These are phyloP conservation scores for Schizochytrium sp. DNA, from an alignment of 108 stramenopile species.

Conservation along the genomic window DNA sequence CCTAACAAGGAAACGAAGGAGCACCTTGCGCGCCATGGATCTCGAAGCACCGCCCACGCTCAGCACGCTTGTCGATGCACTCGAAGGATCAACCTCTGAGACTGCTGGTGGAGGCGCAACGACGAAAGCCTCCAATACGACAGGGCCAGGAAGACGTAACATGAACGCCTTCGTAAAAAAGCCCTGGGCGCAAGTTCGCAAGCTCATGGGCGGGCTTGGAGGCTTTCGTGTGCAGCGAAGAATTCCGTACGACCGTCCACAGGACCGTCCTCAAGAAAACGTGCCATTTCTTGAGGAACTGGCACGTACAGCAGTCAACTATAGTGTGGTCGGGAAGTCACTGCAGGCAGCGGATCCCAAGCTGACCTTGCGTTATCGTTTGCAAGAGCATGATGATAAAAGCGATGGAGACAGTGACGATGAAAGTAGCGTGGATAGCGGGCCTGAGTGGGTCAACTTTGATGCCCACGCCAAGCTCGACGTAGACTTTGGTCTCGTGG, in stretches of 20 bases:
- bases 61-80: background rate
- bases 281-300: background rate
- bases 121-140: background rate
- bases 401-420: background rate
- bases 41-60: background rate
- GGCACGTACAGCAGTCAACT: background rate
- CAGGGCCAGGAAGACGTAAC: background rate
- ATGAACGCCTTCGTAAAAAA: background rate
- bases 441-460: background rate
- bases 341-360: background rate
- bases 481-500: background rate
- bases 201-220: background rate
- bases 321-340: background rate
- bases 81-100: background rate
- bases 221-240: background rate
- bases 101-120: background rate
- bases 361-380: background rate
- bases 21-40: background rate
- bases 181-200: background rate
- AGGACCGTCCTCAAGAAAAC: background rate
- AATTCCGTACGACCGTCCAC: background rate
- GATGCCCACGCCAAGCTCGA: background rate
- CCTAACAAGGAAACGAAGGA: background rate
- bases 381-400: too few species aligned
- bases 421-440: too few species aligned